These are phyloP conservation scores for Aegilops sharonensis DNA, from an alignment of 176 grass and related monocot species.

Conservation along the genomic window DNA sequence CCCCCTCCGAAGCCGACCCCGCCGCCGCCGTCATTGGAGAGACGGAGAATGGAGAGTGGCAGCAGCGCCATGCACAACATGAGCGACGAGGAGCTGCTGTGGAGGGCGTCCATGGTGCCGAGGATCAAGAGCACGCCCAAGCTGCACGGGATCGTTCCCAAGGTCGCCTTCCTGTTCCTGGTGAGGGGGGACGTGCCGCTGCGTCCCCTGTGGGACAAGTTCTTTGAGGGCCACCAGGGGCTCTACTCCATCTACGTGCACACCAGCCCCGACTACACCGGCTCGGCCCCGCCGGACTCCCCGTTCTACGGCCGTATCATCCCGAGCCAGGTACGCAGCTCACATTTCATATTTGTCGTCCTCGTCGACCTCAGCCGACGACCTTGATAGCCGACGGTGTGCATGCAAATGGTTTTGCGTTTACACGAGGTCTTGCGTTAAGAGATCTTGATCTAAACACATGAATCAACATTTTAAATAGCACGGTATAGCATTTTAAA, in stretches of 20 bases:
- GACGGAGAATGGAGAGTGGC: background rate
- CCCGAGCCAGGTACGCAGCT: conserved; percentile 55
- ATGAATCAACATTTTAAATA: no score
- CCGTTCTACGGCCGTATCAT: conserved; percentile 61
- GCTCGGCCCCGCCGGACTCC: conserved; percentile 39
- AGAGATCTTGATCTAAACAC: no score
- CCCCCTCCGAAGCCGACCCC: background rate
- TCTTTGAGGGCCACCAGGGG: conserved; percentile 60
- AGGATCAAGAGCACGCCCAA: conserved; percentile 21
- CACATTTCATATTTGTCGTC: background rate
- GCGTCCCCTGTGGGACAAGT: conserved; percentile 75
- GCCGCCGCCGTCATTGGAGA: background rate
- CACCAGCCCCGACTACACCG: conserved; percentile 43
- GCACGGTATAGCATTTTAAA: no score
- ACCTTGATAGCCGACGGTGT: background rate
- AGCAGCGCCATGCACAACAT: conserved; percentile 37
- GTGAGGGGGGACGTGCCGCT: conserved; percentile 48
- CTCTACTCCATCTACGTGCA: conserved; percentile 76
- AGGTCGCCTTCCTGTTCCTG: conserved; percentile 82
- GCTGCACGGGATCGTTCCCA: conserved; percentile 34
- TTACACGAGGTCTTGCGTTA: no score
- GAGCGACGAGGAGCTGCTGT: conserved; percentile 58
- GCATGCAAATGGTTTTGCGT: no score
- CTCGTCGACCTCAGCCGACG: background rate
- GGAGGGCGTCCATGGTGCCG: conserved; percentile 62